Evolutionary conservation across 306 rosid genomes (phyloP), one percentile per base, ranked within the genome.

Genomic region (Corylus heterophylla): DNA sequence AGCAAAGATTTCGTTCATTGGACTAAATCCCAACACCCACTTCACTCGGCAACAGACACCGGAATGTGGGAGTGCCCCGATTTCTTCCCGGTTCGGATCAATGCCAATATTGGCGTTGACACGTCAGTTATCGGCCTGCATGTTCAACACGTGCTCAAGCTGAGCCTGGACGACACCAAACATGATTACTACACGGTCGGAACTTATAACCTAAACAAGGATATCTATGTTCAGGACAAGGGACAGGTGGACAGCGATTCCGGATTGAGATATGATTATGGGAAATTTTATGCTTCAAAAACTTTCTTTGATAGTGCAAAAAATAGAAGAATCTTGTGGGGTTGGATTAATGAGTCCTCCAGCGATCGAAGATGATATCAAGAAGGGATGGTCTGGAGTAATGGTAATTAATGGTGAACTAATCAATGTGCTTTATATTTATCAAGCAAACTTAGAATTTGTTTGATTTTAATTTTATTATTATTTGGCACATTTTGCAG

Each of bases 211-310:
- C 4, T 51, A 37, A 42, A 58, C 11, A 85, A 78, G 82, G 98
- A 94, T 78, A 51, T 42, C 16, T 94, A 90, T 59, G 74, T 79
- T 67, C 97, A 90, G 2, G 88, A 94, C 76, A 44, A 67, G 1
- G 97, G 92, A 17, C 84, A 86, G 0, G 76, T 82, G 20, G 82
- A 83, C 54, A 79, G 74, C 2, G 71, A 83, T 54, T 10, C 42
- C 0, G 91, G 83, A 2, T 75, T 89, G 54, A 92, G 98, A 81
- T 92, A 89, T 52, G 98, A 94, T 73, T 87, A 92, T 75, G 98
- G 98, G 0, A 92, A 94, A 10, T 94, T 80, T 13, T 92, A 92
- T 80, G 97, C 98, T 39, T 94, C 98, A 4, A 94, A 94, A 82
- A 84, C 94, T 0, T 89, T 92, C 73, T 92, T 81, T 58, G 98